These are phyloP conservation scores for Diaporthe velutina DNA, from an alignment of 2,329 filamentous ascomycete species.

Conservation along the genomic window DNA sequence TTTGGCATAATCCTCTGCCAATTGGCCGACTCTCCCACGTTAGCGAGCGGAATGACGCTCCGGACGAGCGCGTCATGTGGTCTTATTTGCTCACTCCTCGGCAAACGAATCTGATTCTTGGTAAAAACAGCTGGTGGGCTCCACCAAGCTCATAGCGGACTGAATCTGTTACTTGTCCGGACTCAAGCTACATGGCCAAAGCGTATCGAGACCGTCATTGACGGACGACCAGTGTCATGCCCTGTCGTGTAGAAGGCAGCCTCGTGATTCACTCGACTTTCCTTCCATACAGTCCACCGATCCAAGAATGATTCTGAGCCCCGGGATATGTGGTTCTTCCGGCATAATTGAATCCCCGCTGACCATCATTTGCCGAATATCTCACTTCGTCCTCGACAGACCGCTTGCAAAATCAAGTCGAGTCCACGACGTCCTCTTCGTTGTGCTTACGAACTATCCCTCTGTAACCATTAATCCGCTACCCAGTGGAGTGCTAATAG, in stretches of 20 bases:
- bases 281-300: too few relatives aligned
- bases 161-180: background rate
- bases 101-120: background rate
- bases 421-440: too few relatives aligned
- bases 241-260: too few relatives aligned
- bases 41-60: background rate
- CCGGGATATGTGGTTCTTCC: background rate
- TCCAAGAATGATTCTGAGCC: background rate
- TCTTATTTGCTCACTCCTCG: background rate
- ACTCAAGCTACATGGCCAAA: background rate
- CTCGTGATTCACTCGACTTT: too few relatives aligned
- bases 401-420: background rate
- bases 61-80: rapidly evolving
- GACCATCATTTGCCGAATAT: background rate
- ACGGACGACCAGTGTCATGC: too few relatives aligned
- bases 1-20: background rate
- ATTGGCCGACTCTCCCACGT: background rate
- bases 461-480: too few relatives aligned
- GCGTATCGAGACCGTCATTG: too few relatives aligned
- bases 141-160: background rate
- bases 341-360: background rate
- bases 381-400: background rate
- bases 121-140: background rate
- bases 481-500: too few relatives aligned
- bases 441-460: too few relatives aligned